A percentile compares a stretch with the other conserved stretches of the same genome.
phyloP scores from a whole-genome alignment of 176 grass and related monocot genomes.

The Puccinellia tenuiflora region DNA sequence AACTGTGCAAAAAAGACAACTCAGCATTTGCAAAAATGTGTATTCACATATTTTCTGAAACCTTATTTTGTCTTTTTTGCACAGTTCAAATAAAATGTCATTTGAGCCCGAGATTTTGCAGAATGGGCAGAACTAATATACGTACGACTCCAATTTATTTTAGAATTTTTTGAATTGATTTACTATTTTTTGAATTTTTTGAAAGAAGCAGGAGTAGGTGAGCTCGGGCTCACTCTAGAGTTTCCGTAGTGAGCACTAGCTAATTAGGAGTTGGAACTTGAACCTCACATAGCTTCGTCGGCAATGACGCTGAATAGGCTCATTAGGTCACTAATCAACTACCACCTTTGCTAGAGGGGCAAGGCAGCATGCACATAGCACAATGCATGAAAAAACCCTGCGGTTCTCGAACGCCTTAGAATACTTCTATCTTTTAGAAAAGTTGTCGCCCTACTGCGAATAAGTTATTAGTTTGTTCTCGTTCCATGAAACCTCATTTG shows the following conservation, averaged over 20 bases:
- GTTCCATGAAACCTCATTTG: constrained; percentile 3
- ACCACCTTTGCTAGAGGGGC: constrained; percentile 45
- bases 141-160: too few species aligned
- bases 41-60: too few species aligned
- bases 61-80: too few species aligned
- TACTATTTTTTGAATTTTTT: too few species aligned
- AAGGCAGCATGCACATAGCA: background rate
- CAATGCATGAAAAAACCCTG: background rate
- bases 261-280: constrained; percentile 50
- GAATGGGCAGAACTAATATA: too few species aligned
- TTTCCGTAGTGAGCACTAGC: background rate
- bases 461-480: background rate
- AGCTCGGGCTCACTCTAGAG: too few species aligned
- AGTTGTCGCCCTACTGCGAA: background rate
- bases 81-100: too few species aligned
- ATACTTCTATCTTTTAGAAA: background rate
- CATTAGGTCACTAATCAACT: constrained; percentile 7
- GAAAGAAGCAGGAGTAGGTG: too few species aligned
- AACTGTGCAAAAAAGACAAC: too few species aligned
- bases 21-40: too few species aligned
- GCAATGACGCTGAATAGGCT: constrained; percentile 14
- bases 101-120: too few species aligned
- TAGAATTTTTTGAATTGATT: too few species aligned
- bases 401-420: background rate
- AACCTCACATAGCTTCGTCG: constrained; percentile 31